phyloP scores from a whole-genome alignment of 2,329 filamentous ascomycete genomes.

The Fusarium marasasianum region DNA sequence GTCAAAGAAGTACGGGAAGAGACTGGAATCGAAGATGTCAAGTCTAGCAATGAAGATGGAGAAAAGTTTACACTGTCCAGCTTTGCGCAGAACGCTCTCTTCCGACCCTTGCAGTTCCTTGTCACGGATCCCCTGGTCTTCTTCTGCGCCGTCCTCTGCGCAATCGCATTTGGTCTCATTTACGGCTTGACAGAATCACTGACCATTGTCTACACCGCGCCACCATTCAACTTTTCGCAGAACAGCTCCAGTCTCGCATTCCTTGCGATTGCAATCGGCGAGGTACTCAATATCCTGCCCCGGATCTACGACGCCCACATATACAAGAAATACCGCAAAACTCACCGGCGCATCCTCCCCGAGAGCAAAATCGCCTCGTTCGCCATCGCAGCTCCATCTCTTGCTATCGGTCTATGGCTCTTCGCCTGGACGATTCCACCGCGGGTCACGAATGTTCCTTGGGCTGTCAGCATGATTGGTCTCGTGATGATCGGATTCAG shows the following conservation, averaged over 20 bases:
- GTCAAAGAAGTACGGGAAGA: neutral
- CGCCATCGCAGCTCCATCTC: neutral
- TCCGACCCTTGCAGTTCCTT: constrained; percentile 8
- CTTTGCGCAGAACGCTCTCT: neutral
- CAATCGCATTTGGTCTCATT: constrained; percentile 8
- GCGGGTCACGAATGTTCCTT: neutral
- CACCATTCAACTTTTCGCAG: neutral
- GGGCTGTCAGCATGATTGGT: constrained; percentile 17
- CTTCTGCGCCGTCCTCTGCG: constrained; percentile 3
- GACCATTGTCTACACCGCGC: constrained; percentile 3
- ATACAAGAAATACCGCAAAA: constrained; percentile 14
- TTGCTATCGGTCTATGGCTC: constrained; percentile 7
- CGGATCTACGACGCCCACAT: neutral
- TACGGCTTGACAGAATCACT: constrained; percentile 15
- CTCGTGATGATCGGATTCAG: constrained; percentile 5
- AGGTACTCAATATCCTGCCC: neutral
- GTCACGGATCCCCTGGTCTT: neutral
- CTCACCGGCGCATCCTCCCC: neutral
- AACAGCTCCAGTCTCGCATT: constrained; percentile 5
- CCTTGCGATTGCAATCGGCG: neutral
- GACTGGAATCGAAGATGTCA: neutral
- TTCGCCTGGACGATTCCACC: constrained; percentile 17
- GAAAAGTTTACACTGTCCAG: neutral
- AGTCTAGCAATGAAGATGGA: neutral
- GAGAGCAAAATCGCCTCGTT: constrained; percentile 3